Base-by-base conservation (phyloP, 352 stramenopile species). In the Achlya hypogyna region DNA sequence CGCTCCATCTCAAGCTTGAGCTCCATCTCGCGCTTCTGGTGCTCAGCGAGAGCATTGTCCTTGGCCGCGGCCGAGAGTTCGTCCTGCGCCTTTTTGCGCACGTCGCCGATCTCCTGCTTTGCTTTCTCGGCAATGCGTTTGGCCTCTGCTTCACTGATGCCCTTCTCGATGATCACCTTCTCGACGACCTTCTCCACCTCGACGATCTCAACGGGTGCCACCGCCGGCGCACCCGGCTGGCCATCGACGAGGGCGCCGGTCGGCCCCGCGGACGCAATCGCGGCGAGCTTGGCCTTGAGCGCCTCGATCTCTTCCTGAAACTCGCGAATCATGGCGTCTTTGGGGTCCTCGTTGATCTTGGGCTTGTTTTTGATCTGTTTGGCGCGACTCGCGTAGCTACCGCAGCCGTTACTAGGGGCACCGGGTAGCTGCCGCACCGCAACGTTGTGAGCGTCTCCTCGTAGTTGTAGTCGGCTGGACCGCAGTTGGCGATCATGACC, bases 311-410 rank as follows among this genome's bases (percentile, higher is more conserved):
- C 91, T 22, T 98, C 91, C 74, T 98, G 92, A 69, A 98, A 98
- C 74, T 99, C 92, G 25, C 91, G 81, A 29, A 99, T 92, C 89
- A 98, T 98, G 23, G 95, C 89, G 71, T 98, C 95, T 70, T 99
- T 99, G 0, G 95, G 94, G 71, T 99, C 96, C 72, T 99, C 93
- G 72, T 99, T 99, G 60, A 99, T 98, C 66, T 97, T 96, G 1
- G 96, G 96, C 63, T 98, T 98, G 79, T 99, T 99, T 72, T 99
- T 98, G 75, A 99, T 99, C 75, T 99, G 98, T 83, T 99, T 99
- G 31, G 97, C 97, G 27, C 97, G 90, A 73, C 96, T 98, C 10
- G 96, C 96, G 76, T 99, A 99, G 31, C 89, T 74, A 95, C 22
- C 92, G 82, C 22, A 98, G n/a, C n/a, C n/a, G 83, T 47, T 99